Base-by-base conservation (phyloP, 495 filamentous ascomycete genomes). In the Hypoxylon perforatum region DNA sequence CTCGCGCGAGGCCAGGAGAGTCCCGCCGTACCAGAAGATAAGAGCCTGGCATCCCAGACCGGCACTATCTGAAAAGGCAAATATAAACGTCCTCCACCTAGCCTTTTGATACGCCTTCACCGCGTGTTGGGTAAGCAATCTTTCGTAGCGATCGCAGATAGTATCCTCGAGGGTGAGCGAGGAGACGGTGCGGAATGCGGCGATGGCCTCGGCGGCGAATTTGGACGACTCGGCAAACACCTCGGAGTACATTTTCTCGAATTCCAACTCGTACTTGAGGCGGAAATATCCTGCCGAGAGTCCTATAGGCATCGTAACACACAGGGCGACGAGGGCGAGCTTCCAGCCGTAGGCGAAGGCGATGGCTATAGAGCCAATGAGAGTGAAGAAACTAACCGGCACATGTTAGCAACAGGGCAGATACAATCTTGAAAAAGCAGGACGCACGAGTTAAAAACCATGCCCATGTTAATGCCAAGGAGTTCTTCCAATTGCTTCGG, bases 401-500 rank as follows among this genome's bases (percentile, higher is more conserved):
- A n/a, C 49, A 5, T 21, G 15, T 67, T 50, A 60, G 28, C 7
- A n/a, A 9, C 2, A 14, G n/a, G 38, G 1, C 15, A 35, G 14
- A 1, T 10, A 21, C 2, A n/a, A 11, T 11, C 7, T 1, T 22
- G 17, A 19, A 0, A 14, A 35, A 10, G 19, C 8, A 15, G 5
- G 21, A 55, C 72, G 23, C 41, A 74, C 35, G 82, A 81, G 33
- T 82, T 77, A 57, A 83, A 76, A 15, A 85, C 65, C 77, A 84
- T 78, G 59, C 79, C 81, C 70, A 86, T 78, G 61, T 87, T 87
- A 21, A 79, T 69, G 8, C 86, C 85, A 18, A 90, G 72, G 1
- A 92, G 77, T 50, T 91, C 87, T 70, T 91, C 85, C 0, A 92
- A 69, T 11, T 85, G 80, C 33, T 82, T 86, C 3, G 89, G 87